Percentiles rank a stretch among this genome's conserved stretches.
Evolutionary conservation across 305 asterid species (phyloP).

Genomic region (Coffea humblotiana): DNA sequence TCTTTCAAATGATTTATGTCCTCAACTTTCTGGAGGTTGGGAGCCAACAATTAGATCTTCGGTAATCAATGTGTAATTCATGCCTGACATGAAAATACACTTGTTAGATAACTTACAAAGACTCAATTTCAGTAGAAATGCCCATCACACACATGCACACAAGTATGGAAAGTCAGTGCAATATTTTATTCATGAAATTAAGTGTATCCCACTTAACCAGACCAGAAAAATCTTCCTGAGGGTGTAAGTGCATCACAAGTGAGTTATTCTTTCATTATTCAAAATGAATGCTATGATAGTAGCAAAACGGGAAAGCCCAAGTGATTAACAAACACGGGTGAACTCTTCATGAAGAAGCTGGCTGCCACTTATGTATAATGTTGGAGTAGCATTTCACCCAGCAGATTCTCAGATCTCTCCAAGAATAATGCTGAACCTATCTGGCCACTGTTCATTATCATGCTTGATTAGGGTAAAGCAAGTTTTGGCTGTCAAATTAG

Average conservation of each 20-base stretch:
- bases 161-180: background rate
- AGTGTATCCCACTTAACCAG: background rate
- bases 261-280: background rate
- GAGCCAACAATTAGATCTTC: constrained; percentile 83
- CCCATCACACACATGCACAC: background rate
- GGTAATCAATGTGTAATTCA: constrained; percentile 85
- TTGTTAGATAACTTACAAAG: constrained; percentile 13
- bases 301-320: background rate
- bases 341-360: background rate
- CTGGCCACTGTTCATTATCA: background rate
- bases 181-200: background rate
- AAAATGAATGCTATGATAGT: background rate
- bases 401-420: background rate
- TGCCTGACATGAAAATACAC: constrained; percentile 49
- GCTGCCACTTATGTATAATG: background rate
- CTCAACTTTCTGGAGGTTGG: constrained; percentile 89
- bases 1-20: constrained; percentile 77
- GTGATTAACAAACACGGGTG: background rate
- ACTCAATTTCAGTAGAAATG: background rate
- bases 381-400: background rate
- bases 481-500: background rate
- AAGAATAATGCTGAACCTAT: background rate
- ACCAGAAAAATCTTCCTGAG: background rate
- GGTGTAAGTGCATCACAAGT: background rate
- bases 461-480: background rate